Base-by-base conservation (phyloP, 2,329 filamentous ascomycete genomes). In the Elsinoe ampelina region DNA sequence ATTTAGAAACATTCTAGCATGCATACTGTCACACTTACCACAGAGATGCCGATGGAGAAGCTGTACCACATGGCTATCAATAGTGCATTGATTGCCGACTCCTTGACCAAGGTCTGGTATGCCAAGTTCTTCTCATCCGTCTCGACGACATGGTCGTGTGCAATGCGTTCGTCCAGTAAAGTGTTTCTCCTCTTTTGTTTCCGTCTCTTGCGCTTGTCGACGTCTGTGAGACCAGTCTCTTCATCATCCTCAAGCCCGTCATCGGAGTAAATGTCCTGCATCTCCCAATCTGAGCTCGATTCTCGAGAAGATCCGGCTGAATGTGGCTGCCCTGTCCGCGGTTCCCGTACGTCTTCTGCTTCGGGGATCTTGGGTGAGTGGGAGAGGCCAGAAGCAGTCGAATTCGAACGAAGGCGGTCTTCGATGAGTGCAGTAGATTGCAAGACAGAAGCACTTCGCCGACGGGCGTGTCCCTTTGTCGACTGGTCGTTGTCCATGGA, bases 31-130 rank as follows among this genome's bases (percentile, higher is more conserved):
- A 22, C 39, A 76, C 86, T 75, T 79, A 92, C 87, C 65, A 96
- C 80, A 60, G 90, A 95, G 69, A 95, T 95, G 51, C 88, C 89
- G 62, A 97, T 80, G 15, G 91, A 96, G 72, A 97, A 97, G 38
- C 90, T 74, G 68, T 88, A 83, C 92, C 93, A 98, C 61, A 95
- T 72, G 20, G 81, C 79, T 62, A 97, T 95, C 62, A 98, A 75
- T n/a, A 80, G 66, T n/a, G 78, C 80, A 70, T 97, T 96, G 66
- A 91, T 75, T 58, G 85, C 68, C 57, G 91, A 74, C 58, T 78
- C 83, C 68, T 76, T 84, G 50, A 89, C 61, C 38, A 97, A 81
- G 64, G 79, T 84, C 68, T 83, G 80, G 72, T 93, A 86, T 5
- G 88, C 89, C 66, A 89, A 75, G 65, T 83, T 85, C 71, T 83